Evolutionary conservation across 352 stramenopile species (phyloP), one percentile per base, ranked within the genome.

Genomic region (Pythium volutum): DNA sequence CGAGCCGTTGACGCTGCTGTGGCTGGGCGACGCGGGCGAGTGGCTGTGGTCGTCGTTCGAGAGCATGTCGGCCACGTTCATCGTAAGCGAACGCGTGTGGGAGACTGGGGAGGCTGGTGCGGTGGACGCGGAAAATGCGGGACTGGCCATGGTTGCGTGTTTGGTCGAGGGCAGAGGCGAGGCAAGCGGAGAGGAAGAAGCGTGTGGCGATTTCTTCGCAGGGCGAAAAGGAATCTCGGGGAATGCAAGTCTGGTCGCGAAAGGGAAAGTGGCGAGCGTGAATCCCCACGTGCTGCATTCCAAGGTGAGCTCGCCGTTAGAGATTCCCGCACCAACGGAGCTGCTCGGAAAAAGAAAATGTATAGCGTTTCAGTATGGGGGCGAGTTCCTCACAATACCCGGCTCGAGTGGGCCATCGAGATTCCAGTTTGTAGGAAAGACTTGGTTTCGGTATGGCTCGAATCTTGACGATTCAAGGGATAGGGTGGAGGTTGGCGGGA

Each of bases 321-420:
- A 71, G 58, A 71, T 71, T 71, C 64, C 64, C 52, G 26, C 26
- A 22, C n/a, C 18, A n/a, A 31, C 3, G 12, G 43, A 12, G 22
- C 46, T 12, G 15, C 56, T 31, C 29, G 56, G 66, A 74, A 74
- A 74, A 74, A 74, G 67, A 74, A 74, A 70, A 54, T 66, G 25
- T 74, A 74, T 70, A 55, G 67, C 27, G 62, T 68, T 74, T 74
- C 67, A 74, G 18, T 74, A 74, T 74, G 54, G 49, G 22, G 26
- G 48, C 31, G 31, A 14, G 43, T n/a, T 26, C 45, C 29, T n/a
- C 26, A 34, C 16, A 46, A 22, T 62, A 48, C 26, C 26, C 39
- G 12, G 33, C 38, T 41, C 31, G 18, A 25, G 18, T n/a, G n/a
- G 4, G 18, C 29, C 33, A 46, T 10, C 18, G 12, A 72, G 65